phyloP scores from a whole-genome alignment of 208 protist species.

The Leishmania martiniquensis region DNA sequence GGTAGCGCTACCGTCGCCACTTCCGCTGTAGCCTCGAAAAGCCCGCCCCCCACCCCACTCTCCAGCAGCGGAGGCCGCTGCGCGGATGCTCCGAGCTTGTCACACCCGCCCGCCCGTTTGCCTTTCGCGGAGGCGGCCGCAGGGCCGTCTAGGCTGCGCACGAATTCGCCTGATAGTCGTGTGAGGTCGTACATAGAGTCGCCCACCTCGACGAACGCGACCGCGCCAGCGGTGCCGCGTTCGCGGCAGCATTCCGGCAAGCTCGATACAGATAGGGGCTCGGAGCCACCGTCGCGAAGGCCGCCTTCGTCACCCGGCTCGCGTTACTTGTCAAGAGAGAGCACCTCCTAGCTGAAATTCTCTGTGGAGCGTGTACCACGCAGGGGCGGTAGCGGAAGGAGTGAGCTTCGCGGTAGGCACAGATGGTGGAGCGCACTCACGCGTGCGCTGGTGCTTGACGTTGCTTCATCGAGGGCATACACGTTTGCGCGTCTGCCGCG shows the following conservation, averaged over 20 bases:
- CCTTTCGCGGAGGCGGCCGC: background rate
- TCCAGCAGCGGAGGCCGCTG: background rate
- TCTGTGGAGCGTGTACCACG: background rate
- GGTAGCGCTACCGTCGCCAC: background rate
- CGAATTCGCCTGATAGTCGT: constrained; percentile 8
- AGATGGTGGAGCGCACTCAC: background rate
- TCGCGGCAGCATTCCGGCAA: constrained; percentile 21
- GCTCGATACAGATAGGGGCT: background rate
- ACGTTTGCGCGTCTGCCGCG: no score
- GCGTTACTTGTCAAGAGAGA: constrained; percentile 6
- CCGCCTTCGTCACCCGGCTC: constrained; percentile 6
- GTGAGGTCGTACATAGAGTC: constrained; percentile 9
- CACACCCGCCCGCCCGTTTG: background rate
- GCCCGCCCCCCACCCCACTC: background rate
- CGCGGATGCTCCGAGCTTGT: background rate
- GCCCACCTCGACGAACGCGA: background rate
- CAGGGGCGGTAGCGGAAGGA: background rate
- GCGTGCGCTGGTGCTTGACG: no score
- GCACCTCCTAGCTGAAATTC: background rate
- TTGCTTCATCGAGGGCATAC: no score
- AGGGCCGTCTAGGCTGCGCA: constrained; percentile 3
- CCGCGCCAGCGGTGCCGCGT: constrained; percentile 10
- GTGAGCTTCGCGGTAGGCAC: background rate
- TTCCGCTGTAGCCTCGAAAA: background rate
- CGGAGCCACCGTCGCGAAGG: constrained; percentile 7